phyloP scores from a whole-genome alignment of 495 filamentous ascomycete genomes.

The Hyaloscypha bicolor region DNA sequence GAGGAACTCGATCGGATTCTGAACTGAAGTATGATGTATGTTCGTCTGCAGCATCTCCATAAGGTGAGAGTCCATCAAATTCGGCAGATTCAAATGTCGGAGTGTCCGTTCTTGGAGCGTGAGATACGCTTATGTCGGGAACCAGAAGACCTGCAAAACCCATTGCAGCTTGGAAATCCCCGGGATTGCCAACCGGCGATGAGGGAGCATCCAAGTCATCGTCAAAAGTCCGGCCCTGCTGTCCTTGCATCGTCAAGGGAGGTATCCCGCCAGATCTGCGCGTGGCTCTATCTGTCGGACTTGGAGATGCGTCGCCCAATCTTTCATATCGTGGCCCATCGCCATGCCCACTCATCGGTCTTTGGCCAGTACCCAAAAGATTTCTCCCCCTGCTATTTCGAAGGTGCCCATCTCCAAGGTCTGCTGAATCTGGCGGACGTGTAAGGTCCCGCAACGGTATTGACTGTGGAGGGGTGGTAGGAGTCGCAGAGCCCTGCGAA shows the following conservation, averaged over 20 bases:
- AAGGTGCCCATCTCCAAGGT: constrained; percentile 31
- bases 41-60: constrained; percentile 41
- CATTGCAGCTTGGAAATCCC: constrained; percentile 34
- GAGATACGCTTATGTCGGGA: constrained; percentile 38
- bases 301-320: constrained; percentile 30
- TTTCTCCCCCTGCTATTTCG: constrained; percentile 37
- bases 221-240: constrained; percentile 1
- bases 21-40: constrained; percentile 57
- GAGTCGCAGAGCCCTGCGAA: constrained; percentile 24
- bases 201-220: constrained; percentile 26
- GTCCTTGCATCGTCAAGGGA: constrained; percentile 14
- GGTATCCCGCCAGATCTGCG: constrained; percentile 1
- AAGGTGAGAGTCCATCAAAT: constrained; percentile 40
- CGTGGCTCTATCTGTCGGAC: constrained; percentile 20
- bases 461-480: constrained; percentile 57
- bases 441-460: constrained; percentile 86
- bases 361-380: constrained; percentile 36
- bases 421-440: constrained; percentile 53
- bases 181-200: constrained; percentile 35
- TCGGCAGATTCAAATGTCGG: constrained; percentile 33
- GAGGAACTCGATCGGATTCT: constrained; percentile 69
- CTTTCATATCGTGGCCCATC: constrained; percentile 34
- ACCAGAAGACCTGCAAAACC: constrained; percentile 33
- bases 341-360: constrained; percentile 35
- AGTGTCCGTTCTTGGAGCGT: constrained; percentile 18